These are phyloP conservation scores for Claviceps humidiphila DNA, from an alignment of 2,329 filamentous ascomycete genomes.

Conservation along the genomic window DNA sequence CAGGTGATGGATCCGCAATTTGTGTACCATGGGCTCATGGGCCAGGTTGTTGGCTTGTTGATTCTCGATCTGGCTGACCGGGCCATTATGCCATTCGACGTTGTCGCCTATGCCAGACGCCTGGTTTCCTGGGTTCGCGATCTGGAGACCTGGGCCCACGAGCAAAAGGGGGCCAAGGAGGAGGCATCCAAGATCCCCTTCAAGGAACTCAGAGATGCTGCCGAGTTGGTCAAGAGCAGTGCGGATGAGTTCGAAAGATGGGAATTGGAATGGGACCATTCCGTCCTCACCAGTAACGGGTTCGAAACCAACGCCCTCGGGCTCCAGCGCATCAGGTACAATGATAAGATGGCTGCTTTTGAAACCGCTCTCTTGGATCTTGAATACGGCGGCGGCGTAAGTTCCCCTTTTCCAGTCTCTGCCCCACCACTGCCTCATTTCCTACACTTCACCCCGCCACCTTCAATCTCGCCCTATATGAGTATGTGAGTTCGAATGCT, in stretches of 20 bases:
- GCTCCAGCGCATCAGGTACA: constrained; percentile 58
- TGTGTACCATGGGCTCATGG: constrained; percentile 64
- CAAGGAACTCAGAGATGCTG: constrained; percentile 37
- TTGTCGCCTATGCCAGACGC: constrained; percentile 56
- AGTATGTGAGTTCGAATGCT: background rate
- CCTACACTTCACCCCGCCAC: background rate
- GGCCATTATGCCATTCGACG: constrained; percentile 70
- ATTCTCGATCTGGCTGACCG: constrained; percentile 74
- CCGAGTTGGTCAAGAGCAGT: constrained; percentile 38
- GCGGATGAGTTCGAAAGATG: constrained; percentile 55
- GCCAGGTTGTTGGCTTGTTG: constrained; percentile 68
- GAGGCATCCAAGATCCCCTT: constrained; percentile 14
- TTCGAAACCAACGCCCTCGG: constrained; percentile 62
- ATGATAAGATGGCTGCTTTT: constrained; percentile 65
- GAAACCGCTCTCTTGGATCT: constrained; percentile 75
- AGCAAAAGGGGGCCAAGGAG: constrained; percentile 30
- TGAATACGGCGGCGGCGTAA: constrained; percentile 57
- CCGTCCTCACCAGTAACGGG: constrained; percentile 56
- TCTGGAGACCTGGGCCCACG: constrained; percentile 51
- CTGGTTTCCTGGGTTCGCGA: constrained; percentile 53
- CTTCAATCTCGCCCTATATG: constrained; percentile 7
- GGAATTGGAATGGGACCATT: constrained; percentile 64
- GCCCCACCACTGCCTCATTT: too few species aligned
- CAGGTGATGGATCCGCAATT: constrained; percentile 71
- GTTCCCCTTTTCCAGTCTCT: constrained; percentile 23